These are phyloP conservation scores for Cavenderia fasciculata DNA, from an alignment of 78 protist species.

Conservation along the genomic window DNA sequence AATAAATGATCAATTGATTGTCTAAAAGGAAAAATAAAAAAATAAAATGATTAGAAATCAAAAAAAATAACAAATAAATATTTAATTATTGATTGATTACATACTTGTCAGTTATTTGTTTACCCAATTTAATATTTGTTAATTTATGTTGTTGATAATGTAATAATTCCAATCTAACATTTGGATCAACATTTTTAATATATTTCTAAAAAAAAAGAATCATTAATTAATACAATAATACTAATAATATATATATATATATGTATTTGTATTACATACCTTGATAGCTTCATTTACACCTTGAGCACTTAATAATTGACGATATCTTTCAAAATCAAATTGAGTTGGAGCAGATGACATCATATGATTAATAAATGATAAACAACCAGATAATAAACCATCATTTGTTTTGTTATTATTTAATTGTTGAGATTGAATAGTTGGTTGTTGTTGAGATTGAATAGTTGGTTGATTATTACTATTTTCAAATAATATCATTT, in stretches of 20 bases:
- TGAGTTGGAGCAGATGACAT: slow-evolving; percentile 49
- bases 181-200: slow-evolving; percentile 52
- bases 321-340: slow-evolving; percentile 66
- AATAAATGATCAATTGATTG: slow-evolving; percentile 20
- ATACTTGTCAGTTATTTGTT: slow-evolving; percentile 10
- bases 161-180: slow-evolving; percentile 58
- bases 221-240: not conserved
- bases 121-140: slow-evolving; percentile 24
- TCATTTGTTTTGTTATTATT: too few relatives aligned
- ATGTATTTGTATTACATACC: not conserved
- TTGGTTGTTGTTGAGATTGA: not conserved
- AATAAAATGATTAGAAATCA: not conserved
- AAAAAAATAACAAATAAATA: too few relatives aligned
- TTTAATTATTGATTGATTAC: not conserved
- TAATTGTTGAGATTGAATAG: not conserved
- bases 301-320: slow-evolving; percentile 45
- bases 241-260: not conserved
- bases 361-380: slow-evolving; percentile 74
- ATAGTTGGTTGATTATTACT: not conserved
- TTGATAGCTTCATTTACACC: slow-evolving; percentile 65
- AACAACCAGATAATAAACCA: slow-evolving; percentile 50
- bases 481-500: too few relatives aligned
- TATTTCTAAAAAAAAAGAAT: slow-evolving; percentile 11
- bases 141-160: slow-evolving; percentile 66
- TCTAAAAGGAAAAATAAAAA: not conserved